Base-by-base conservation (phyloP, 2,329 filamentous ascomycete genomes). In the Talaromyces amestolkiae region DNA sequence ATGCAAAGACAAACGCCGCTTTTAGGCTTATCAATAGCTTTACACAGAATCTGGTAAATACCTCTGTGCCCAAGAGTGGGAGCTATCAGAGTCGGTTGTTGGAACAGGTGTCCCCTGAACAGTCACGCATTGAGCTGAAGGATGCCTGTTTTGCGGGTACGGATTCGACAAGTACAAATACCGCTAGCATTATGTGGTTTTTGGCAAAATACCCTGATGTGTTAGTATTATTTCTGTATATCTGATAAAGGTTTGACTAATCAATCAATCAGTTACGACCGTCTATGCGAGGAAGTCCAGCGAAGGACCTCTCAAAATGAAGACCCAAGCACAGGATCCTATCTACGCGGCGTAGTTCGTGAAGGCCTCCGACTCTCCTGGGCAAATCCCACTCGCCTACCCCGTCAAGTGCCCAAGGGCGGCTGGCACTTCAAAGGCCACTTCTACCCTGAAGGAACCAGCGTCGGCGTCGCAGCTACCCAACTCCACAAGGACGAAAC, bases 111-210 rank as follows among this genome's bases (percentile, higher is more conserved):
- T 76, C 77, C 3, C 70, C 71, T 10, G 69, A 75, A 4, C 83
- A 86, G 69, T 77, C 81, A 7, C 79, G 77, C 49, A 79, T 82
- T 0, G 83, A 86, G 68, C 80, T 82, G 67, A 84, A 86, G 68
- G 85, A 86, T 68, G 71, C 86, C 3, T 79, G 83, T 31, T 86
- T 85, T 71, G 84, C 84, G 1, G 84, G 84, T 1, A 84, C 84
- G 0, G 84, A 86, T 70, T 81, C 81, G 0, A 84, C 81, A 3
- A 81, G 80, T 17, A 84, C 83, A 76, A 85, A 83, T 65, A 72
- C 84, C 22, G 79, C 80, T 6, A 83, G 79, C 1, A 78, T 85
- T 2, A 75, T 80, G 49, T 83, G 81, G 74, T 73, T 79, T 65
- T 69, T 85, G 31, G 74, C 77, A 3, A 76, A 80, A 58, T 70